Base-by-base conservation (phyloP, 306 rosid species). In the Dicorynia guianensis region DNA sequence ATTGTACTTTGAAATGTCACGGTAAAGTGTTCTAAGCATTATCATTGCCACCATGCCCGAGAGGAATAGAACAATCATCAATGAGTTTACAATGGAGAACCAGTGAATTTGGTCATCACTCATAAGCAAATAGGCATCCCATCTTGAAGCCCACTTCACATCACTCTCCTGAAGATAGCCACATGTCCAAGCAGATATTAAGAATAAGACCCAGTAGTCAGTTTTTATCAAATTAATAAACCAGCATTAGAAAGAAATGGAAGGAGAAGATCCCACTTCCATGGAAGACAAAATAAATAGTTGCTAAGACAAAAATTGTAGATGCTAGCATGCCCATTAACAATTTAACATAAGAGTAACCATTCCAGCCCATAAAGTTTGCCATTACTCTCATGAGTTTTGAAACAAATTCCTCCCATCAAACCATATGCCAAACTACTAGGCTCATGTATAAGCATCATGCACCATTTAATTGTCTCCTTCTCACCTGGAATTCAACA, bases 1-100 rank as follows among this genome's bases (percentile, higher is more conserved):
- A 67, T 94, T 94, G 85, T 94, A 94, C 85, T 92, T 94, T 5
- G 98, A 93, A 76, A 94, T 94, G 66, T 94, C 98, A 71, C 98
- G 97, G 89, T 88, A 94, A 49, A 94, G 88, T 33, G 98, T 94
- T 30, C 98, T 81, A n/a, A 94, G 90, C 98, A 94, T 94, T 63
- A 94, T 94, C 98, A 94, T 94, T 49, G 98, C 98, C 56, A 94
- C 97, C 98, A 94, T 94, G 11, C 98, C 98, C 63, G 98, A 94
- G 53, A 94, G 97, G 84, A 94, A 94, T 76, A 92, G 98, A 80
- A 94, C 98, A 79, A 94, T 94, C 98, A 94, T 94, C 84, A 94
- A 87, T 7, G 97, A 95, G 81, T 95, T 92, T 49, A 95, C 97
- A 60, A 95, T 95, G 34, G 97, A 92, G 81, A 95, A 95, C 97